Evolutionary conservation across 257 asterid genomes (phyloP).

Genomic region (Capsicum chinense): DNA sequence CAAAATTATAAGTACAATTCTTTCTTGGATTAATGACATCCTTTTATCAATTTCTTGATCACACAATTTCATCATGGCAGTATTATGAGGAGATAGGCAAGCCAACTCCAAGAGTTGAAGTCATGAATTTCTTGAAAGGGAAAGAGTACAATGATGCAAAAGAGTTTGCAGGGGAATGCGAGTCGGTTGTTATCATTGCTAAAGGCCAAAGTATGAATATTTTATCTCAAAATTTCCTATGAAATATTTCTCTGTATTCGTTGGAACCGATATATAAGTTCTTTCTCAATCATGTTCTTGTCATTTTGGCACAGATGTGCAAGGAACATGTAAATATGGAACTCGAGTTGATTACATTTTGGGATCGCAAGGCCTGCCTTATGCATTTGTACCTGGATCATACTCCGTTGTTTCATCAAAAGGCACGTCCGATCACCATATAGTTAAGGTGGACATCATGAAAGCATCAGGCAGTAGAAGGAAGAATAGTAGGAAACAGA

Average conservation of each 20-base stretch:
- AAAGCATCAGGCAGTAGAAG: constrained; percentile 42
- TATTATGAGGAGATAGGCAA: constrained; percentile 82
- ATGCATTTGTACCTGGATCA: constrained; percentile 79
- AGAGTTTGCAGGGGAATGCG: constrained; percentile 79
- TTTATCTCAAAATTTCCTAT: not conserved
- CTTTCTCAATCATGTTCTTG: not conserved
- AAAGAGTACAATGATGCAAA: constrained; percentile 76
- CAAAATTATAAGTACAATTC: not conserved
- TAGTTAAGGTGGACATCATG: constrained; percentile 76
- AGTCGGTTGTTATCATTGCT: constrained; percentile 86
- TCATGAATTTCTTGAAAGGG: constrained; percentile 68
- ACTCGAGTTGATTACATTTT: constrained; percentile 86
- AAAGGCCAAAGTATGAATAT: constrained; percentile 83
- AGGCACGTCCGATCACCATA: constrained; percentile 94
- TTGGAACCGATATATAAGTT: not conserved
- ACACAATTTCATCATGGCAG: constrained; percentile 37
- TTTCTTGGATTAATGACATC: not conserved
- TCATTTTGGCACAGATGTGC: constrained; percentile 62
- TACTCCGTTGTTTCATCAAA: constrained; percentile 86
- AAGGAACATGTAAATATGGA: constrained; percentile 94
- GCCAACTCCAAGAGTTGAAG: constrained; percentile 83
- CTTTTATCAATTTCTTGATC: not conserved
- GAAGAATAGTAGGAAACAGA: constrained; percentile 39
- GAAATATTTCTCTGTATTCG: not conserved
- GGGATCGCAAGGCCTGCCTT: constrained; percentile 57